These are phyloP conservation scores for Ambrosia hybrid DNA, from an alignment of 140 eudicot species.

Conservation along the genomic window DNA sequence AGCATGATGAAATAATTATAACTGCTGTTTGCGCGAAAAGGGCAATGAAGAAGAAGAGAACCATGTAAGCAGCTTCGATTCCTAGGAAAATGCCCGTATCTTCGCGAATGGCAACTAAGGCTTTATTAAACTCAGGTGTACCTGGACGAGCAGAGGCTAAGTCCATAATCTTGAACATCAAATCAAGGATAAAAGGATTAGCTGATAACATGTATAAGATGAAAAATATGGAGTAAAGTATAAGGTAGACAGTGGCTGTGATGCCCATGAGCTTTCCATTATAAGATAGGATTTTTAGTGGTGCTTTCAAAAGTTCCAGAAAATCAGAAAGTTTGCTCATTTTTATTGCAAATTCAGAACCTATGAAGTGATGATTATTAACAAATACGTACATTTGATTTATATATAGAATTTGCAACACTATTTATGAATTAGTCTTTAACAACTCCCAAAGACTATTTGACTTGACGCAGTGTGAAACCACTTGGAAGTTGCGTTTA, in stretches of 20 bases:
- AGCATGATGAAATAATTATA: constrained; percentile 28
- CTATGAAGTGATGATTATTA: too few species aligned
- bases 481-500: too few species aligned
- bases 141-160: constrained; percentile 23
- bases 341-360: neutral
- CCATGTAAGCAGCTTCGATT: constrained; percentile 6
- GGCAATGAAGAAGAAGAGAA: constrained; percentile 8
- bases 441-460: too few species aligned
- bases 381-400: too few species aligned
- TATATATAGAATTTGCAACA: too few species aligned
- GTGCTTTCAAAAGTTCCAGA: constrained; percentile 32
- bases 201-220: constrained; percentile 19
- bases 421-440: too few species aligned
- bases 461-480: too few species aligned
- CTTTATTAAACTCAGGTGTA: constrained; percentile 23
- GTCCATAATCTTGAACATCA: neutral
- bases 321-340: constrained; percentile 29
- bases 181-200: constrained; percentile 10
- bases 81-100: constrained; percentile 29
- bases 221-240: constrained; percentile 32
- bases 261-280: constrained; percentile 41
- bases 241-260: constrained; percentile 26
- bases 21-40: constrained; percentile 25
- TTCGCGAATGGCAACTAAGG: constrained; percentile 23
- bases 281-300: constrained; percentile 30